phyloP scores from a whole-genome alignment of 2,329 filamentous ascomycete genomes.

The Aspergillus alliaceus region DNA sequence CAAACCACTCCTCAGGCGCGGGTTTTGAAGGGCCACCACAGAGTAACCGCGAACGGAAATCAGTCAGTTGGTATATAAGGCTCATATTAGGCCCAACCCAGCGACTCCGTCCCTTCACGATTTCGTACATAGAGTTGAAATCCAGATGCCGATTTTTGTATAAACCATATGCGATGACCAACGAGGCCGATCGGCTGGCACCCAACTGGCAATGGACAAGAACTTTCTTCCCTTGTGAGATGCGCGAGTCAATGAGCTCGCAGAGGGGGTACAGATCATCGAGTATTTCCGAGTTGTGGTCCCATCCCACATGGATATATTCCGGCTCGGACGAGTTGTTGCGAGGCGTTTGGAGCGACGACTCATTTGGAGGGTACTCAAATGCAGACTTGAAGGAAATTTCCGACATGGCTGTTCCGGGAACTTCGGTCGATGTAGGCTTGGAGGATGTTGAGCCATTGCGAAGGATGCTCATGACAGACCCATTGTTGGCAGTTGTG shows the following conservation, averaged over 20 bases:
- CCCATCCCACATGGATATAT: constrained; percentile 66
- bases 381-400: constrained; percentile 52
- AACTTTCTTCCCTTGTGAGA: constrained; percentile 59
- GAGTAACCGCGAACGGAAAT: constrained; percentile 53
- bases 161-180: constrained; percentile 65
- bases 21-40: constrained; percentile 32
- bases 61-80: constrained; percentile 66
- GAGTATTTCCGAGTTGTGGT: constrained; percentile 67
- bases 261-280: constrained; percentile 61
- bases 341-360: constrained; percentile 30
- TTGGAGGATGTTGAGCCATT: constrained; percentile 44
- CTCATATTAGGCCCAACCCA: constrained; percentile 72
- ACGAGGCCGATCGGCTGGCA: constrained; percentile 64
- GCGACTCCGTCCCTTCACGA: constrained; percentile 63
- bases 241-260: constrained; percentile 61
- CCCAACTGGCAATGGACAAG: constrained; percentile 66
- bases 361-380: constrained; percentile 37
- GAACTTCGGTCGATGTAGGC: constrained; percentile 39
- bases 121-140: constrained; percentile 65
- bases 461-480: constrained; percentile 48
- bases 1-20: constrained; percentile 38
- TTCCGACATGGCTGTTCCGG: constrained; percentile 46
- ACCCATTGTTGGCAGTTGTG: constrained; percentile 32
- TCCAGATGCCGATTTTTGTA: constrained; percentile 63
- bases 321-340: constrained; percentile 50